Percentiles rank a stretch among this genome's conserved stretches.
These are phyloP conservation scores for Acer yangbiense DNA, from an alignment of 345 rosid genomes.

Conservation along the genomic window DNA sequence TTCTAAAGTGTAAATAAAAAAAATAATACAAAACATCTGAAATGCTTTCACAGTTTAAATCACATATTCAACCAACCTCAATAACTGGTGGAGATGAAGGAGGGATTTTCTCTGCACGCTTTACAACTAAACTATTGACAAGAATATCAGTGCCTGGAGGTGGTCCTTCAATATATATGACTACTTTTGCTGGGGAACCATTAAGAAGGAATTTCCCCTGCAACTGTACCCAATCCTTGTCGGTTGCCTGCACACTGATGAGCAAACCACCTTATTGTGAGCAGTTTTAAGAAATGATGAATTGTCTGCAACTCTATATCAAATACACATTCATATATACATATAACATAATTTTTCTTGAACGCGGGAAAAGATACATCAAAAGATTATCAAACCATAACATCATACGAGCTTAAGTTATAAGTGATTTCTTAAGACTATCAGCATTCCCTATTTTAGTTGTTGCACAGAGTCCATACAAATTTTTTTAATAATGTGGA, in stretches of 20 bases:
- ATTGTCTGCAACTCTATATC: not conserved
- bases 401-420: not conserved
- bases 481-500: conserved; percentile 1
- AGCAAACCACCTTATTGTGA: conserved; percentile 14
- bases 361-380: not conserved
- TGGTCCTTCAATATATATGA: conserved; percentile 91
- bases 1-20: conserved; percentile 3
- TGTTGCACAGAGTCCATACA: not conserved
- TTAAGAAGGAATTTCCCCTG: conserved; percentile 89
- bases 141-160: conserved; percentile 88
- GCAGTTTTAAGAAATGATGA: not conserved
- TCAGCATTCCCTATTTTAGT: not conserved
- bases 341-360: not conserved
- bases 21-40: not conserved
- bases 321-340: not conserved
- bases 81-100: conserved; percentile 66
- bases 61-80: conserved; percentile 46
- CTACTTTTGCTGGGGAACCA: conserved; percentile 69
- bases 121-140: conserved; percentile 62
- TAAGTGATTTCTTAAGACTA: not conserved
- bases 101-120: conserved; percentile 69
- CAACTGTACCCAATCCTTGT: conserved; percentile 73
- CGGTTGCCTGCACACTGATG: conserved; percentile 72
- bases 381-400: not conserved
- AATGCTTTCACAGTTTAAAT: not conserved